Base-by-base conservation (phyloP, 805 yeast genomes). In the Yamadazyma phyllophila region DNA sequence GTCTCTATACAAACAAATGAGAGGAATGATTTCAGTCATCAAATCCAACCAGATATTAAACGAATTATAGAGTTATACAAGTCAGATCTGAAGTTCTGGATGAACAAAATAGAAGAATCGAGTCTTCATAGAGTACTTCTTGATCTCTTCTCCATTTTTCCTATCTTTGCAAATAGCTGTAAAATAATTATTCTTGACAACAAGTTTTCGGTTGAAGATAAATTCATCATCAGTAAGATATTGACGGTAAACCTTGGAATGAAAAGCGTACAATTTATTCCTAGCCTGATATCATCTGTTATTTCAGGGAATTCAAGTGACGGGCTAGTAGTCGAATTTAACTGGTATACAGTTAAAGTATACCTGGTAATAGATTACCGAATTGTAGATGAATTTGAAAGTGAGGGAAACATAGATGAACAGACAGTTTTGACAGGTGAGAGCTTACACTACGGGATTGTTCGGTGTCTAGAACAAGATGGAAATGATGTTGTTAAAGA, bases 311-410 rank as follows among this genome's bases (percentile, higher is more conserved):
- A 56, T 41, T 27, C 44, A 9, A n/a, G 47, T 13, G 42, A 59
- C 34, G 69, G 67, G 1, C 39, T 67, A 9, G 65, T 66, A 7
- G 30, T 67, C 9, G 61, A 66, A 46, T 42, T 64, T 26, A 61
- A 60, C 7, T 67, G 71, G 71, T 52, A 52, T 26, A 33, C 55
- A 7, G 33, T 50, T 9, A 48, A 46, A 3, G 46, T 66, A 7
- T 40, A 43, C 11, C 43, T 57, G 11, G 50, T 66, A 2, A 34
- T 51, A 11, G 71, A 67, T 45, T 54, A 66, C 29, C 48, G 68
- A 37, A 47, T 52, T 4, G 27, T 61, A 5, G 39, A 36, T 10
- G 45, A 39, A 11, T 5, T 17, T 11, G 50, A 47, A 16, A 34
- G 17, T 7, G 10, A 4, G 11, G 32, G 24, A 12, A 20, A 29